Evolutionary conservation across 192 early-diverging fungal species (phyloP), one percentile per base, ranked within the genome.

Genomic region (Umbelopsis ramanniana): DNA sequence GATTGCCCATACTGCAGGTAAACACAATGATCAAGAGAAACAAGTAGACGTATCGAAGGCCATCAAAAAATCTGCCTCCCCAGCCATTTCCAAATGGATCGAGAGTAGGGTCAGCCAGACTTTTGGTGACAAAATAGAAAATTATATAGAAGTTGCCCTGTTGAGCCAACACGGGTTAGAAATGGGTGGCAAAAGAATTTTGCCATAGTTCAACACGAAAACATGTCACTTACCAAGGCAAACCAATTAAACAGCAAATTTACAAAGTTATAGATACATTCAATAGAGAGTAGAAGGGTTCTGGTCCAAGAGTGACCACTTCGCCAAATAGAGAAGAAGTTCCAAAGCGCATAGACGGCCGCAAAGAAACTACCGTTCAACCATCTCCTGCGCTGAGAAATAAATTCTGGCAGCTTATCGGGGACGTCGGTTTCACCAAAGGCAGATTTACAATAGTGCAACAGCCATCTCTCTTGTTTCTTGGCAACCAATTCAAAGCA

Each of bases 401-500:
- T 92, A 46, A 94, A 82, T 68, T 94, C 93, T 0, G 89, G 77
- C 9, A 94, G 79, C 52, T 81, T 80, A 70, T 84, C 86, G 3
- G 93, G 93, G 0, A 93, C 93, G 73, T 94, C 93, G 6, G 93
- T 94, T 53, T 89, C 89, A 29, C 88, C 93, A 67, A 79, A 79
- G 0, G 91, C 89, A 4, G 76, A 52, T 15, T 87, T 88, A 50
- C 85, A 87, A 75, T 93, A 94, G 66, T 87, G 86, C 14, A 94
- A 80, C 2, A 92, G 66, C 87, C 90, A 92, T 7, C 77, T 73
- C 45, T 82, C 80, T 35, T 81, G 72, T 14, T 67, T 69, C 68
- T 91, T 94, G 60, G 92, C 85, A 0, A 94, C 89, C 52, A 94
- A 79, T 82, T 94, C 93, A 80, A 93, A 94, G 76, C 93, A 94